Evolutionary conservation across 2,329 filamentous ascomycete genomes (phyloP), one percentile per base, ranked within the genome.

Genomic region (Monilinia vaccinii-corymbosi): DNA sequence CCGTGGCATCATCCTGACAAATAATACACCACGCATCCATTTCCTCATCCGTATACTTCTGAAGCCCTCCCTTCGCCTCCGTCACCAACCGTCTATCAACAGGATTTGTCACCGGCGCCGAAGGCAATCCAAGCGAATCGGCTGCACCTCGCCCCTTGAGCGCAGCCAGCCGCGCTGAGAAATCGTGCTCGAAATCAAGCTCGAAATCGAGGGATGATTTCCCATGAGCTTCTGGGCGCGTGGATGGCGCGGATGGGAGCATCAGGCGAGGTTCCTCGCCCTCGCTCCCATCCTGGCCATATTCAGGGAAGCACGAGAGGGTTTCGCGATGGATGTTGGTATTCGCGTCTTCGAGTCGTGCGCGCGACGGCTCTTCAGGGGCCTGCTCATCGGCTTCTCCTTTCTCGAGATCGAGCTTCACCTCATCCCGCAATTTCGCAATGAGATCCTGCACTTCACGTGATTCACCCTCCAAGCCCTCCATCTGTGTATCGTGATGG

Each of bases 1-100:
- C 74, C 3, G 83, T 84, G 0, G 87, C 89, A 69, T 94, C 88
- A 61, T 91, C 88, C 50, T 87, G 83, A 70, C 91, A 96, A 11
- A 94, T 91, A 36, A 86, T 81, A 71, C 91, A 95, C 89, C 89
- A 95, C 1, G 80, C 83, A 46, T 86, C 84, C 63, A 86, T 79
- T 67, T 93, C 88, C 38, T 87, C 85, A 66, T 92, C 86, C 0
- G 85, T 83, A 69, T 79, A 83, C 51, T 66, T 67, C 58, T 67
- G 68, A 50, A 61, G 60, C 10, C 53, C 51, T 0, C 51, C 59
- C 7, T 60, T 62, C 3, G 55, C 40, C 18, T 28, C 25, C 13
- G 55, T 50, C 0, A 48, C 58, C 8, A 58, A 52, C 4, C 56
- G 3, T 49, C 66, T 68, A 36, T 61, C 61, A 9, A 62, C 45